Conservation (phyloP, 331 rosid species). For the Pyracantha coccinea region DNA sequence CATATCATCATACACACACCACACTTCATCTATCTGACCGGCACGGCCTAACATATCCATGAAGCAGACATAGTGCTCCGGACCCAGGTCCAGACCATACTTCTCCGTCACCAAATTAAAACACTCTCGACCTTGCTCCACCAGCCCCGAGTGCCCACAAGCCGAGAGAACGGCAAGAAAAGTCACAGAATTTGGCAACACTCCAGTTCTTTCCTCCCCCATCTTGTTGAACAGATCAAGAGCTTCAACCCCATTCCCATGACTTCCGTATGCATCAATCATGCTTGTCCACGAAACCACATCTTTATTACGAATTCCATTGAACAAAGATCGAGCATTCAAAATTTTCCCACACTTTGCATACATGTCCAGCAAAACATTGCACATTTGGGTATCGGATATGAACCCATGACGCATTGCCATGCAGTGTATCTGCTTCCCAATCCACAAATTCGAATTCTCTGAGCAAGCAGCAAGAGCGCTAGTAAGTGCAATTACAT, state of each 20-base stretch:
- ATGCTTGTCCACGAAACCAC: constrained; percentile 58
- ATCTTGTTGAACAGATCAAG: constrained; percentile 30
- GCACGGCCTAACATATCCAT: constrained; percentile 52
- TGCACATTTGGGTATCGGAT: constrained; percentile 42
- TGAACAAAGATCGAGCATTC: constrained; percentile 32
- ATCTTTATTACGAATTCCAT: constrained; percentile 29
- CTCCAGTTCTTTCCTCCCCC: constrained; percentile 22
- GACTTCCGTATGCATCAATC: constrained; percentile 59
- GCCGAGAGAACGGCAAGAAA: constrained; percentile 53
- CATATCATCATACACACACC: constrained; percentile 36
- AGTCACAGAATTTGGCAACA: constrained; percentile 49
- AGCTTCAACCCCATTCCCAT: constrained; percentile 54
- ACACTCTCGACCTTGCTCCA: constrained; percentile 48
- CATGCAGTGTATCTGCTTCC: constrained; percentile 58
- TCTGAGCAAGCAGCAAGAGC: constrained; percentile 56
- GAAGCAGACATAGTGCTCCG: constrained; percentile 50
- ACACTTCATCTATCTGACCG: constrained; percentile 44
- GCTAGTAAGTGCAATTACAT: constrained; percentile 51
- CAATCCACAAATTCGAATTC: constrained; percentile 39
- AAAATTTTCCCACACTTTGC: constrained; percentile 51
- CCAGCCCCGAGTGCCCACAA: constrained; percentile 59
- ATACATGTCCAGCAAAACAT: constrained; percentile 46
- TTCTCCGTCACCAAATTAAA: constrained; percentile 33
- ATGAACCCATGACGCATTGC: constrained; percentile 41
- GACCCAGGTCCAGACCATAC: constrained; percentile 38